Conservation (phyloP, 164 flowering plant genomes). For the Berberis thunbergii region DNA sequence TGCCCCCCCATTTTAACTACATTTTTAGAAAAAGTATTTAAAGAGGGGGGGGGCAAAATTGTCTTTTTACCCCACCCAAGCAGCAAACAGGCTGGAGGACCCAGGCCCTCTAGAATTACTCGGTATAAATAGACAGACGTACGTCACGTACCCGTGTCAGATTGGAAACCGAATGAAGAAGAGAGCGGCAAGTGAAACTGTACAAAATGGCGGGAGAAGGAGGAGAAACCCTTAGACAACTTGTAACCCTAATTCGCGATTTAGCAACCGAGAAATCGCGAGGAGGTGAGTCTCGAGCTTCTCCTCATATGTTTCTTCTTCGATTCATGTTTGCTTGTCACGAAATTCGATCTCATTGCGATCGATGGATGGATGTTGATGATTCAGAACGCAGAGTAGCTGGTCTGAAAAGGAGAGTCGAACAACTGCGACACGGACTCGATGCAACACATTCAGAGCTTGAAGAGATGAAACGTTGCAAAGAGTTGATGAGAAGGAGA, state of each 20-base stretch:
- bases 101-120: too few relatives aligned
- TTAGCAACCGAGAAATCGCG: slow-evolving; percentile 60
- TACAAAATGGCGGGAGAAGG: neutral
- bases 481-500: slow-evolving; percentile 51
- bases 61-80: too few relatives aligned
- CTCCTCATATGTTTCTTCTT: neutral
- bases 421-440: slow-evolving; percentile 35
- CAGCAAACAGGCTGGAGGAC: too few relatives aligned
- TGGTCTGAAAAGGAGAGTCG: slow-evolving; percentile 38
- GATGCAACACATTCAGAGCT: slow-evolving; percentile 35
- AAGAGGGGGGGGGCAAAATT: too few relatives aligned
- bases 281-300: slow-evolving; percentile 35
- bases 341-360: neutral
- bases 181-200: neutral
- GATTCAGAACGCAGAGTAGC: slow-evolving; percentile 47
- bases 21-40: too few relatives aligned
- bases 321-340: neutral
- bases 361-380: neutral
- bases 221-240: slow-evolving; percentile 50
- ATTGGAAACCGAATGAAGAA: neutral
- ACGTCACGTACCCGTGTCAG: neutral
- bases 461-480: slow-evolving; percentile 41
- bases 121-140: too few relatives aligned
- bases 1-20: too few relatives aligned
- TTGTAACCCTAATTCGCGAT: slow-evolving; percentile 57